Percentiles rank a stretch among this genome's conserved stretches.
These are phyloP conservation scores for Neonectria hederae DNA, from an alignment of 2,329 filamentous ascomycete genomes.

Conservation along the genomic window DNA sequence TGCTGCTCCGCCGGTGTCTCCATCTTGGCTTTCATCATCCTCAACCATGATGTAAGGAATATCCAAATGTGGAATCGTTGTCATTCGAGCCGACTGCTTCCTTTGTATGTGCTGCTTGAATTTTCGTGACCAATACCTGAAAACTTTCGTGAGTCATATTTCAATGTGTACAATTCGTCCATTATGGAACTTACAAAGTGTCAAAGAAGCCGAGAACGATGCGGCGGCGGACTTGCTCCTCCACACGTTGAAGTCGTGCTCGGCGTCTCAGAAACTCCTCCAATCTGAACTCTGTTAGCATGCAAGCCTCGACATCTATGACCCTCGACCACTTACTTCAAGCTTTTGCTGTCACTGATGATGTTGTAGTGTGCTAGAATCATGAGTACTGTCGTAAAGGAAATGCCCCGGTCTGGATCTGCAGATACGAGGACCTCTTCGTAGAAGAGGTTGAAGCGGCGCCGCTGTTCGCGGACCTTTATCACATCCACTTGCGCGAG, in stretches of 20 bases:
- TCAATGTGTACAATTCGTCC: no score
- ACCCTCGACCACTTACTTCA: conserved; percentile 65
- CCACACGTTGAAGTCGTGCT: conserved; percentile 89
- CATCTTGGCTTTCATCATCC: conserved; percentile 68
- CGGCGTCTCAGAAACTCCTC: conserved; percentile 94
- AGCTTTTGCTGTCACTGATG: conserved; percentile 95
- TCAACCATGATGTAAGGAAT: conserved; percentile 93
- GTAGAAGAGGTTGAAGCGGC: conserved; percentile 92
- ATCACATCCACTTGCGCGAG: conserved; percentile 77
- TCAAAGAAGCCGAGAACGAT: conserved; percentile 96
- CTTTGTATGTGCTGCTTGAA: conserved; percentile 80
- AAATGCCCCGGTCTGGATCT: conserved; percentile 87
- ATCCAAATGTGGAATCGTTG: conserved; percentile 78
- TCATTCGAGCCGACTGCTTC: conserved; percentile 81
- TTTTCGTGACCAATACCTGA: conserved; percentile 80
- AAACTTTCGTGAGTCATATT: conserved; percentile 15
- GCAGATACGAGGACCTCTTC: conserved; percentile 95
- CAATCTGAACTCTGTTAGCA: conserved; percentile 63
- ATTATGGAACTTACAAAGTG: conserved; percentile 69
- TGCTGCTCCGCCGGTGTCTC: conserved; percentile 31
- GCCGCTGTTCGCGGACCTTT: conserved; percentile 78
- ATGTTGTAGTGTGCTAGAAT: conserved; percentile 98
- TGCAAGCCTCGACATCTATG: background rate
- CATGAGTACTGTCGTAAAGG: conserved; percentile 92
- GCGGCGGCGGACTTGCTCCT: conserved; percentile 91